A percentile compares a stretch with the other conserved stretches of the same genome.
These are phyloP conservation scores for Hirschioporus abietinus DNA, from an alignment of 768 basidiomycete species.

Conservation along the genomic window DNA sequence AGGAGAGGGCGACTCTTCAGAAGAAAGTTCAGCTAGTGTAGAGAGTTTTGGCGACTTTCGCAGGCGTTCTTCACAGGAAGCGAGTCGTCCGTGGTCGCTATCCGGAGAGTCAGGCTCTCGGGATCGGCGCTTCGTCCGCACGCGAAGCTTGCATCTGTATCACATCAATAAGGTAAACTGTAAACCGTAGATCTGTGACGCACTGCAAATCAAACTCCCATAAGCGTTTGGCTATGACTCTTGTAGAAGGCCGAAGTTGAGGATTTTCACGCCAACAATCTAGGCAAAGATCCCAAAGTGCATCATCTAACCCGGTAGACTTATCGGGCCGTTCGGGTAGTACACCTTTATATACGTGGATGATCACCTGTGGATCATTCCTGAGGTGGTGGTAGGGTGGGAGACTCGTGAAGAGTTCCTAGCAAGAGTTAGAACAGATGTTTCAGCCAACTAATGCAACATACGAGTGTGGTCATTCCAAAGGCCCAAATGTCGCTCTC, in stretches of 20 bases:
- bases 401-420: constrained; percentile 9
- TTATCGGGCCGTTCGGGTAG: constrained; percentile 4
- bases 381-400: constrained; percentile 4
- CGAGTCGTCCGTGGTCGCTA: not conserved
- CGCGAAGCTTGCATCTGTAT: constrained; percentile 4
- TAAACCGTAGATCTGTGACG: not conserved
- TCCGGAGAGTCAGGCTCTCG: constrained; percentile 2
- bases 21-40: not conserved
- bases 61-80: not conserved
- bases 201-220: constrained; percentile 5
- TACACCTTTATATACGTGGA: not conserved
- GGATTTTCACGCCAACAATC: not conserved
- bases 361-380: constrained; percentile 1
- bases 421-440: not conserved
- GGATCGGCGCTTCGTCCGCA: not conserved
- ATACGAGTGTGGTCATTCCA: constrained; percentile 9
- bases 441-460: not conserved
- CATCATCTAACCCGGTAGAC: not conserved
- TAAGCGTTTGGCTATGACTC: constrained; percentile 1
- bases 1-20: not conserved
- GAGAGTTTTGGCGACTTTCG: constrained; percentile 2
- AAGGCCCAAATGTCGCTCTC: constrained; percentile 9
- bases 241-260: not conserved
- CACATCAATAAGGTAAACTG: not conserved
- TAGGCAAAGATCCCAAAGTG: constrained; percentile 1